Evolutionary conservation across 345 rosid genomes (phyloP).

Genomic region (Rhodamnia argentea): DNA sequence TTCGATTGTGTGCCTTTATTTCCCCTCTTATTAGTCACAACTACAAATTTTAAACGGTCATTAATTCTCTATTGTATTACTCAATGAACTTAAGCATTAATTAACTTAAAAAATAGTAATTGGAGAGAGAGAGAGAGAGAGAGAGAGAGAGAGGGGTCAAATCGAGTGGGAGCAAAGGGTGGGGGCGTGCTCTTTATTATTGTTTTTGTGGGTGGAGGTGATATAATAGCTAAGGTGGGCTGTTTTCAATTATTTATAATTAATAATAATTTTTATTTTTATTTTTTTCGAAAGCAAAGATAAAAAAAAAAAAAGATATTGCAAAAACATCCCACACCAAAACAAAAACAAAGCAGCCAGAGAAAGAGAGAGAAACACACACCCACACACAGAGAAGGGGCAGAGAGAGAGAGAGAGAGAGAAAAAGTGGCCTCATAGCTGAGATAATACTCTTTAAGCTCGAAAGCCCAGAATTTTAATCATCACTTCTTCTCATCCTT

Average conservation of each 20-base stretch:
- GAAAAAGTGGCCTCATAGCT: background rate
- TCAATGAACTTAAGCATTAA: background rate
- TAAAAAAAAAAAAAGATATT: background rate
- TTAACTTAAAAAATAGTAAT: background rate
- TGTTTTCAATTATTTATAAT: background rate
- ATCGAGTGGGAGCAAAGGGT: background rate
- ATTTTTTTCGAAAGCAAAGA: accelerated
- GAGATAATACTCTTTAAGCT: background rate
- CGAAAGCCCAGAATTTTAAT: background rate
- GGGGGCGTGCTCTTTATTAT: background rate
- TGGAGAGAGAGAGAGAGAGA: background rate
- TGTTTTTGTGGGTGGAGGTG: background rate
- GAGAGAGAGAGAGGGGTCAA: background rate
- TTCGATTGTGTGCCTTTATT: background rate
- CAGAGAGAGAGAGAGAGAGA: background rate
- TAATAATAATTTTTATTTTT: background rate
- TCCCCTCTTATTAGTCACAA: background rate
- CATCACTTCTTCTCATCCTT: background rate
- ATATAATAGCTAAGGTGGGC: background rate
- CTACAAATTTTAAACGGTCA: background rate
- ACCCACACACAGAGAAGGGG: background rate
- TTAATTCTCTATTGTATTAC: background rate
- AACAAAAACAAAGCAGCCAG: background rate
- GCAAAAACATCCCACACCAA: background rate
- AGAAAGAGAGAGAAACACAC: background rate